Percentiles rank a stretch among this genome's conserved stretches.
phyloP scores from a whole-genome alignment of 805 yeast genomes.

The Nakazawaea anatomiae region DNA sequence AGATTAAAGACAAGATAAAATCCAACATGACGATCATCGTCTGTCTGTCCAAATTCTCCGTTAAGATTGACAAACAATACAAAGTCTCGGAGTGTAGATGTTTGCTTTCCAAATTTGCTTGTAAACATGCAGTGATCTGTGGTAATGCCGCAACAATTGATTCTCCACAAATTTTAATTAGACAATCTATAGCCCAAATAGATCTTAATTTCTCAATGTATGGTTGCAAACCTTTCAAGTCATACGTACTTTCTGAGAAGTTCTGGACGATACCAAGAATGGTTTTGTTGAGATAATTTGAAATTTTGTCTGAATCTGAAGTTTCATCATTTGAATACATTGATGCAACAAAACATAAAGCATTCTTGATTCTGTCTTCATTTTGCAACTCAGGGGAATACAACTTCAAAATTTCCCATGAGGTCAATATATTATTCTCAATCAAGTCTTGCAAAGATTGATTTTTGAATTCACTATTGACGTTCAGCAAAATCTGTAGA shows the following conservation, averaged over 20 bases:
- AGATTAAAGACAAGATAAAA: slow-evolving; percentile 63
- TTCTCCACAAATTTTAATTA: slow-evolving; percentile 48
- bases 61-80: slow-evolving; percentile 60
- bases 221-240: slow-evolving; percentile 64
- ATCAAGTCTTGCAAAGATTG: slow-evolving; percentile 27
- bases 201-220: slow-evolving; percentile 67
- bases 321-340: slow-evolving; percentile 20
- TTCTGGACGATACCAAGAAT: slow-evolving; percentile 72
- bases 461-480: slow-evolving; percentile 39
- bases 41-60: slow-evolving; percentile 47
- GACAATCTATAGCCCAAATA: slow-evolving; percentile 64
- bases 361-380: slow-evolving; percentile 31
- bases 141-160: slow-evolving; percentile 67
- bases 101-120: slow-evolving; percentile 62
- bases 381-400: slow-evolving; percentile 24
- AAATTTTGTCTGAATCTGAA: slow-evolving; percentile 20
- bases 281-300: slow-evolving; percentile 47
- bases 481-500: slow-evolving; percentile 45
- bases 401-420: slow-evolving; percentile 40
- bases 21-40: slow-evolving; percentile 66
- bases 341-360: slow-evolving; percentile 28
- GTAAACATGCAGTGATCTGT: slow-evolving; percentile 81
- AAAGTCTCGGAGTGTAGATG: slow-evolving; percentile 59
- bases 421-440: slow-evolving; percentile 30
- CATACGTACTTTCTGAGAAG: slow-evolving; percentile 76